Base-by-base conservation (phyloP, 2,329 filamentous ascomycete species). In the Penicillium sp. region DNA sequence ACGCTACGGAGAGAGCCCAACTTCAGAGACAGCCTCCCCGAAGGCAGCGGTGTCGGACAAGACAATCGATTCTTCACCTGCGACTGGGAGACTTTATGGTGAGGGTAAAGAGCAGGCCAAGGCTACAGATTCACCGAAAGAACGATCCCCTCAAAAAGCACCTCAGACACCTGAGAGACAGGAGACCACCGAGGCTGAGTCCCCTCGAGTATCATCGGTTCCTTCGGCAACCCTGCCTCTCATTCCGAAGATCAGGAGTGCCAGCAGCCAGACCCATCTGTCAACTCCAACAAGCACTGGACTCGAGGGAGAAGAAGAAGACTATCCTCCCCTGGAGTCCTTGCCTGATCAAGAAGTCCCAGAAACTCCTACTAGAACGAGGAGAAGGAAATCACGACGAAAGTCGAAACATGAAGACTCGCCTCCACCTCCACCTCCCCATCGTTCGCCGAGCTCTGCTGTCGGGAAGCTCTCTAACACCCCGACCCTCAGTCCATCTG, bases 371-470 rank as follows among this genome's bases (percentile, higher is more conserved):
- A 55, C 51, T 26, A 62, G 42, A 32, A 49, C 35, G 16, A 57
- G 45, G 39, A 51, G 50, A 29, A 48, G 43, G 36, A 58, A 55
- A 30, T 54, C 59, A 30, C 52, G 49, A 10, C 55, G 51, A n/a
- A 53, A 58, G 25, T 58, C 50, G 7, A 59, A 58, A 17, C 50
- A 61, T 27, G 58, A 56, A 7, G 55, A 64, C n/a, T 59, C 64
- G n/a, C 64, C 63, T 36, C 59, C 62, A 17, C 63, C 65, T 33
- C 56, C 60, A 10, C 67, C 76, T 17, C 72, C 72, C 34, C 76
- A 77, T 59, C 69, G 73, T 37, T 70, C 73, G n/a, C 67, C 73
- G n/a, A 77, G 72, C 48, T 70, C 74, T 31, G 54, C 62, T 11
- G 68, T 69, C 9, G 54, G 68, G 10, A 75, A 71, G 42, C 60